Evolutionary conservation across 2,329 filamentous ascomycete genomes (phyloP).

Genomic region (Hawksworthiomyces lignivorus): DNA sequence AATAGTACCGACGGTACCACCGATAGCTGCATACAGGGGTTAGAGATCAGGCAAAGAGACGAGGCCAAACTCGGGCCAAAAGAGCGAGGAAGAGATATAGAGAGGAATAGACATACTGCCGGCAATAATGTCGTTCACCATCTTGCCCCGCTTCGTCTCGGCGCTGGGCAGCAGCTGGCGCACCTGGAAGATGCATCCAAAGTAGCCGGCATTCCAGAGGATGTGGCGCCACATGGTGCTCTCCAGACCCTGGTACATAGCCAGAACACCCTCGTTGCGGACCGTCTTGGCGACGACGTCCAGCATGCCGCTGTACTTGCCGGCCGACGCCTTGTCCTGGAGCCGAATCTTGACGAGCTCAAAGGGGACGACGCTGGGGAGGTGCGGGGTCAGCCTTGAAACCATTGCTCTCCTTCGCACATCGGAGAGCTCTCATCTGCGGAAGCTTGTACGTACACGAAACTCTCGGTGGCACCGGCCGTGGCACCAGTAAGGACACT

Average conservation of each 20-base stretch:
- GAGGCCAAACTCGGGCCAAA: background rate
- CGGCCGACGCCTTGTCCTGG: slow-evolving; percentile 88
- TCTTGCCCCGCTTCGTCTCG: slow-evolving; percentile 72
- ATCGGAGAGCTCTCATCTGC: no score
- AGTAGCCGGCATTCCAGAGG: slow-evolving; percentile 89
- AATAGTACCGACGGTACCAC: slow-evolving; percentile 82
- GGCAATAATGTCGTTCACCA: slow-evolving; percentile 79
- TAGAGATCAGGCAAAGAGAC: background rate
- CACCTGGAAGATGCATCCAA: slow-evolving; percentile 97
- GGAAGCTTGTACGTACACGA: slow-evolving; percentile 37
- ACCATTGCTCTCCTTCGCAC: no score
- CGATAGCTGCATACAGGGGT: slow-evolving; percentile 41
- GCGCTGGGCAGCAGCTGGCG: slow-evolving; percentile 73
- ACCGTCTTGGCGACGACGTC: slow-evolving; percentile 68
- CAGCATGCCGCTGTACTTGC: slow-evolving; percentile 76
- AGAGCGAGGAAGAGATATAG: background rate
- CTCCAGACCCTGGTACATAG: slow-evolving; percentile 94
- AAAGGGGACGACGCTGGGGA: slow-evolving; percentile 73
- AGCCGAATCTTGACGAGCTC: slow-evolving; percentile 97
- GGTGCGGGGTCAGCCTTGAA: no score
- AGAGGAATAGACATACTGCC: slow-evolving; percentile 38
- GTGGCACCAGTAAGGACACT: slow-evolving; percentile 91
- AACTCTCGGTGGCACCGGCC: slow-evolving; percentile 89
- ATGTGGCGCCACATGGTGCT: slow-evolving; percentile 90
- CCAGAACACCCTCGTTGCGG: slow-evolving; percentile 49